These are phyloP conservation scores for Cerioporus squamosus DNA, from an alignment of 1,284 basidiomycete genomes.

Conservation along the genomic window DNA sequence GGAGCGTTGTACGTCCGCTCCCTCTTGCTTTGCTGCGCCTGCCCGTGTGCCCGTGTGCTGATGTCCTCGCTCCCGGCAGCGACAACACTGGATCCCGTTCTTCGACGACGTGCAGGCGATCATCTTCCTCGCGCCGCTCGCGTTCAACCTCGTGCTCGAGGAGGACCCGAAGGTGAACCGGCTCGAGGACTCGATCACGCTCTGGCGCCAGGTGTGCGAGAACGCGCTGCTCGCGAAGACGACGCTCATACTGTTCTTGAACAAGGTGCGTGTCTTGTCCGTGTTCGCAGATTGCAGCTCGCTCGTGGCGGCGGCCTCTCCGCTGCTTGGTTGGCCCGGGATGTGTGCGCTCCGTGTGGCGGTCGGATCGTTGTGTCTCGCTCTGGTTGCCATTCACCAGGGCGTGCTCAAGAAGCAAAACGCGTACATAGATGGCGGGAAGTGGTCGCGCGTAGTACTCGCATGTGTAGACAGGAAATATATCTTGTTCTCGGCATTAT, in stretches of 20 bases:
- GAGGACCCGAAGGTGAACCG: conserved; percentile 64
- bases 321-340: no score
- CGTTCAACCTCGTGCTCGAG: conserved; percentile 62
- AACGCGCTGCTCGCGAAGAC: conserved; percentile 56
- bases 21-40: neutral
- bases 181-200: conserved; percentile 59
- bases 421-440: no score
- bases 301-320: no score
- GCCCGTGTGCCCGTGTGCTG: neutral
- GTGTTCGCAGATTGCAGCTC: no score
- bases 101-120: conserved; percentile 59
- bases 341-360: no score
- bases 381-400: no score
- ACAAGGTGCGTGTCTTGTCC: conserved; percentile 50
- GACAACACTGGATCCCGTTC: conserved; percentile 71
- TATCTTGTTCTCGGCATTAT: no score
- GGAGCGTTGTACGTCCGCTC: conserved; percentile 46
- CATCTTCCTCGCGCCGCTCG: conserved; percentile 57
- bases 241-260: conserved; percentile 66
- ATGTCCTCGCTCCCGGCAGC: conserved; percentile 42
- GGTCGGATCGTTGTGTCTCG: no score
- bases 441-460: no score
- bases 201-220: conserved; percentile 64
- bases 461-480: no score
- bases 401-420: conserved; percentile 49